Base-by-base conservation (phyloP, 352 stramenopile species). In the Pythium inflatum region DNA sequence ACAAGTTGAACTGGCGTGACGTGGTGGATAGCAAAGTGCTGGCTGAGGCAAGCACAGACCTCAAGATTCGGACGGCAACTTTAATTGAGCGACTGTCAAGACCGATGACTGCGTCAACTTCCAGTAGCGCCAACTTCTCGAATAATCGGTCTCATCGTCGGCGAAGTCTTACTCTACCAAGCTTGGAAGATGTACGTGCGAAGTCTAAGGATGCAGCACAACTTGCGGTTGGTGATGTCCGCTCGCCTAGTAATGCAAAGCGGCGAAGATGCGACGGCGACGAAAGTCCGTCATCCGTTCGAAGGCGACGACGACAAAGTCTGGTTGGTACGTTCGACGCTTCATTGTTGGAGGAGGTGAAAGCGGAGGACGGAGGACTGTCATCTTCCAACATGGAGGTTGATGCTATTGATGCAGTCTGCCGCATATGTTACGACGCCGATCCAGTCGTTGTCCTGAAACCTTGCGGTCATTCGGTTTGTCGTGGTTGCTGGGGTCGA, bases 381-480 rank as follows among this genome's bases (percentile, higher is more conserved):
- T 33, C 34, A 27, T 36, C 5, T 56, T 56, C 7, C 30, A 11
- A 25, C 20, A 28, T 16, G 27, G 43, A 18, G 11, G 20, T 58
- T 7, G 25, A 62, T 22, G 27, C 62, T 9, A 64, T 65, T 50
- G 57, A 71, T 22, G 22, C 24, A 3, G 43, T 77, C 24, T 91
- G 83, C 45, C 72, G 73, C 22, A 63, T 91, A 8, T 91, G 83
- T 48, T 90, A 68, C 22, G 77, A 68, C 36, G 72, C 77, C 7
- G 50, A 69, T 31, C 77, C 75, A 22, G 48, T 85, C 14, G 81
- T 91, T 43, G 66, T 74, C 12, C 88, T 91, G 83, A 72, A 84
- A 25, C 81, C 78, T 53, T 91, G 83, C 30, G 59, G 64, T 16
- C 83, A 91, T 43, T 59, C 57, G 0, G 80, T 91, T 4, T 91